phyloP scores from a whole-genome alignment of 2,329 filamentous ascomycete genomes.

The Cadophora gregata region DNA sequence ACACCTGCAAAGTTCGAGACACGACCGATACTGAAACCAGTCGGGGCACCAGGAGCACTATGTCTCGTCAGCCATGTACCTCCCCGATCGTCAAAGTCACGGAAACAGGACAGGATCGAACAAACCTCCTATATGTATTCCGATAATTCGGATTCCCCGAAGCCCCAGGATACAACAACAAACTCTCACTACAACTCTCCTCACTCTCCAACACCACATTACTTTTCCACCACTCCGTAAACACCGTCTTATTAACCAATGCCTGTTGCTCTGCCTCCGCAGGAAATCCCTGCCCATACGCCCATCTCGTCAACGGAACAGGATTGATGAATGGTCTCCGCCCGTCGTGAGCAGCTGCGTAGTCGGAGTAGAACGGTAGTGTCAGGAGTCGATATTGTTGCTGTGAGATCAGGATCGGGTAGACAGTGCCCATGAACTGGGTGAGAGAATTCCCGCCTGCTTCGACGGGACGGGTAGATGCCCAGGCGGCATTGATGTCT shows the following conservation, averaged over 20 bases:
- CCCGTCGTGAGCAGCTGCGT: conserved; percentile 52
- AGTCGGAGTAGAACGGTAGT: conserved; percentile 56
- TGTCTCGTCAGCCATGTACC: background rate
- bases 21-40: conserved; percentile 51
- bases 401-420: conserved; percentile 54
- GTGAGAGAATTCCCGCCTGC: conserved; percentile 43
- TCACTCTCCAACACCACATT: conserved; percentile 50
- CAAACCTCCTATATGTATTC: conserved; percentile 48
- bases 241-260: conserved; percentile 56
- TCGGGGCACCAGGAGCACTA: conserved; percentile 51
- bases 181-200: conserved; percentile 54
- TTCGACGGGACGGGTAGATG: conserved; percentile 38
- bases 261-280: conserved; percentile 49
- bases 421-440: conserved; percentile 51
- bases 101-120: background rate
- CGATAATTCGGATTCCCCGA: conserved; percentile 50
- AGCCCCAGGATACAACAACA: conserved; percentile 56
- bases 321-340: conserved; percentile 56
- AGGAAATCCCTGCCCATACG: conserved; percentile 50
- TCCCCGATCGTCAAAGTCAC: background rate
- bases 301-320: conserved; percentile 54
- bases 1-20: conserved; percentile 55
- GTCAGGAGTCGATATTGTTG: conserved; percentile 53
- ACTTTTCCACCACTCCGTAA: conserved; percentile 53
- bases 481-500: conserved; percentile 33